These are phyloP conservation scores for Hypoxylon sp. DNA, from an alignment of 2,329 filamentous ascomycete genomes.

Conservation along the genomic window DNA sequence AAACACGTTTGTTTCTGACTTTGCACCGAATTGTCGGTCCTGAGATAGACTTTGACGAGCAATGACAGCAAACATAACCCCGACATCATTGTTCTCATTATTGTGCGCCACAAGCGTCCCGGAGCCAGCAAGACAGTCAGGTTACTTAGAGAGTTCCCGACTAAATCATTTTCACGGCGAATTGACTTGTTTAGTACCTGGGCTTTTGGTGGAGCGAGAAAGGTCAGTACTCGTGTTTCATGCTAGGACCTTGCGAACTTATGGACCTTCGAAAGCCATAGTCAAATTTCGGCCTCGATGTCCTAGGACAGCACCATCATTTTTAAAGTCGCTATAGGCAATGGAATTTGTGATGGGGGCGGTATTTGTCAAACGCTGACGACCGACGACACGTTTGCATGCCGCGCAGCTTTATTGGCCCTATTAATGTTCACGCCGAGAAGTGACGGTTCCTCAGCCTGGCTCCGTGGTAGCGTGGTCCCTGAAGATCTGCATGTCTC, in stretches of 20 bases:
- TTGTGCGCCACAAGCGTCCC: neutral
- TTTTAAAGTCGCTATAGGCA: conserved; percentile 3
- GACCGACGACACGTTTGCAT: conserved; percentile 32
- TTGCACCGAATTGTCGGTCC: conserved; percentile 2
- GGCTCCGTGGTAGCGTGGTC: conserved; percentile 25
- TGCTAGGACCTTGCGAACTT: conserved; percentile 2
- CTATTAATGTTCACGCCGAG: conserved; percentile 17
- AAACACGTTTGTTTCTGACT: conserved; percentile 4
- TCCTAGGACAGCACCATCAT: conserved; percentile 1
- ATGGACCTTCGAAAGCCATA: neutral
- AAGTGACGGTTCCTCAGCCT: conserved; percentile 6
- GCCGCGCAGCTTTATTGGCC: conserved; percentile 35
- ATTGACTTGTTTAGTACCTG: neutral
- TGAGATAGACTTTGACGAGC: conserved; percentile 3
- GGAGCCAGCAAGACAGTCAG: neutral
- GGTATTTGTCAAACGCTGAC: conserved; percentile 4
- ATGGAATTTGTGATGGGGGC: conserved; percentile 4
- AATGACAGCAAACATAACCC: neutral
- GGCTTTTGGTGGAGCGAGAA: neutral
- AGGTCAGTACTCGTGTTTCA: neutral
- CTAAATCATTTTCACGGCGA: neutral
- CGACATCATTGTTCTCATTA: neutral
- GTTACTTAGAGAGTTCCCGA: neutral
- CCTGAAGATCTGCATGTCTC: conserved; percentile 39
- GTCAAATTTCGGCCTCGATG: conserved; percentile 5